Conservation (phyloP, 805 yeast genomes). For the Saccharomycopsis sp. region DNA sequence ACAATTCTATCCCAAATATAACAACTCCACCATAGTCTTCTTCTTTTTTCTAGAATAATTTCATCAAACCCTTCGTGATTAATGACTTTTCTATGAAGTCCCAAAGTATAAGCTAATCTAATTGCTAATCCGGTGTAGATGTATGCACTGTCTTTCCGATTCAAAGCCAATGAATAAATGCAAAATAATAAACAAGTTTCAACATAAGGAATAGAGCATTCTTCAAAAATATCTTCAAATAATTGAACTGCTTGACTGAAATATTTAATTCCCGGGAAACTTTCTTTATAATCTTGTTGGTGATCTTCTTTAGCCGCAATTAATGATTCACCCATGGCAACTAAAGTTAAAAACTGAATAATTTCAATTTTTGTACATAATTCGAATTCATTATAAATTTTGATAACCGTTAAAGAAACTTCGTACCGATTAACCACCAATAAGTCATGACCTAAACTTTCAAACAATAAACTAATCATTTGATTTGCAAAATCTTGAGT, state of each 20-base stretch:
- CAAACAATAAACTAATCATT: conserved; percentile 1
- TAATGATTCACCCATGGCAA: conserved; percentile 10
- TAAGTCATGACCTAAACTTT: conserved; percentile 7
- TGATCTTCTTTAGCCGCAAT: not conserved
- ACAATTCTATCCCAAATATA: conserved; percentile 11
- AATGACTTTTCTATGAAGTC: conserved; percentile 11
- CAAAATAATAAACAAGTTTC: conserved; percentile 11
- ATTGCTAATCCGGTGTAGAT: conserved; percentile 13
- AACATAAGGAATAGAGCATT: conserved; percentile 4
- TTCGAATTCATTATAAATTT: not conserved
- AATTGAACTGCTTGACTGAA: conserved; percentile 8
- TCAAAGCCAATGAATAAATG: conserved; percentile 7
- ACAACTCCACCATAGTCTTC: conserved; percentile 14
- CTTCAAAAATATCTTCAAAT: conserved; percentile 11
- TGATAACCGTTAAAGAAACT: not conserved
- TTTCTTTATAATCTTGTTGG: not conserved
- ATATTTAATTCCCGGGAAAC: conserved; percentile 8
- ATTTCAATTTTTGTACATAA: not conserved
- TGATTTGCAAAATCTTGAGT: conserved; percentile 1
- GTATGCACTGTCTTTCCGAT: conserved; percentile 12
- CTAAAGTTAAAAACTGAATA: conserved; percentile 2
- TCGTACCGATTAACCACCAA: conserved; percentile 1
- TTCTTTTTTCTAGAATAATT: conserved; percentile 1
- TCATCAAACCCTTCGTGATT: not conserved
- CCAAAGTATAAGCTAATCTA: conserved; percentile 13